Conservation (phyloP, 352 stramenopile species). For the Discostella stelligera region DNA sequence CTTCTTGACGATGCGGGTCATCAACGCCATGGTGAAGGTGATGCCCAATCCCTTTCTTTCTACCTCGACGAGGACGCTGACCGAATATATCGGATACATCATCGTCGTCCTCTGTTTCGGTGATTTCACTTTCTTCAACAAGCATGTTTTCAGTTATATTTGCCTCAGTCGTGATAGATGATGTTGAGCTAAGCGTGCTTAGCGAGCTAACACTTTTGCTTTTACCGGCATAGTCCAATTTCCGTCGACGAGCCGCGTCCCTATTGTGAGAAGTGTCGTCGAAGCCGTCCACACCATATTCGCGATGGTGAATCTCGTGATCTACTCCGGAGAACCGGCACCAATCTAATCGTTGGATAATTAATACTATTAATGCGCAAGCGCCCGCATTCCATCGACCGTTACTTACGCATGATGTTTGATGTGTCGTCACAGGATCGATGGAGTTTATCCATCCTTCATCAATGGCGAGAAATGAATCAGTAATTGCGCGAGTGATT, state of each 20-base stretch:
- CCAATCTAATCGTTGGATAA: slow-evolving; percentile 74
- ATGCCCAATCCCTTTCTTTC: slow-evolving; percentile 10
- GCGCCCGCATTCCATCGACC: slow-evolving; percentile 77
- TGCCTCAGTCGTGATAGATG: slow-evolving; percentile 63
- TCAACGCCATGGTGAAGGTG: slow-evolving; percentile 11
- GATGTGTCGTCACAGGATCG: slow-evolving; percentile 70
- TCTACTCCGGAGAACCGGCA: slow-evolving; percentile 52
- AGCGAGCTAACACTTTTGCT: slow-evolving; percentile 71
- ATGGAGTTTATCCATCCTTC: slow-evolving; percentile 82
- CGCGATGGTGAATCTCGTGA: slow-evolving; percentile 48
- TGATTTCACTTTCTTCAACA: slow-evolving; percentile 69
- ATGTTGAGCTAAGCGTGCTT: slow-evolving; percentile 69
- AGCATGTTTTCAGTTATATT: slow-evolving; percentile 51
- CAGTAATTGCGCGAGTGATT: slow-evolving; percentile 67
- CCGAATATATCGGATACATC: slow-evolving; percentile 40
- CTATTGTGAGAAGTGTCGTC: slow-evolving; percentile 72
- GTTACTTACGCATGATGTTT: slow-evolving; percentile 75
- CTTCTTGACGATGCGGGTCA: slow-evolving; percentile 40
- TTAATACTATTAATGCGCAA: slow-evolving; percentile 72
- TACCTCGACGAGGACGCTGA: slow-evolving; percentile 28
- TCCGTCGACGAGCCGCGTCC: slow-evolving; percentile 64
- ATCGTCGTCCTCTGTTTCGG: slow-evolving; percentile 69
- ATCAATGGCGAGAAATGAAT: slow-evolving; percentile 76
- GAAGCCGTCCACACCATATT: slow-evolving; percentile 39
- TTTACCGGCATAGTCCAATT: slow-evolving; percentile 67